These are phyloP conservation scores for Ustilago lituana DNA, from an alignment of 1,284 basidiomycete species.

Conservation along the genomic window DNA sequence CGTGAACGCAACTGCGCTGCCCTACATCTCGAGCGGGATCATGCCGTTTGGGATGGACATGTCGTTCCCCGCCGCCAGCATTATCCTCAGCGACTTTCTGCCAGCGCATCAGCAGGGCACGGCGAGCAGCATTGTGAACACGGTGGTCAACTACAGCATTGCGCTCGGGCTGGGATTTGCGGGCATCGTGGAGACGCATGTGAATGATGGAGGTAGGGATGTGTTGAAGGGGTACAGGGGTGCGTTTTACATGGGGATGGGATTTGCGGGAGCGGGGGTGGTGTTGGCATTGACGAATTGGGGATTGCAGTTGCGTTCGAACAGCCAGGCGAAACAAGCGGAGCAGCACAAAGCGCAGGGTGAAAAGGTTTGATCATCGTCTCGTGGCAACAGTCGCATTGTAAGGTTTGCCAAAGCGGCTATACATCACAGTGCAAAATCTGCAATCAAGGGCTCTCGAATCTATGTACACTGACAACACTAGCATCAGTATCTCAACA, in stretches of 20 bases:
- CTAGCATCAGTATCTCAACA: no score
- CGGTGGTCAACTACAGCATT: conserved; percentile 56
- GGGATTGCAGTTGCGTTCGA: conserved; percentile 14
- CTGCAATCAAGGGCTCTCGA: no score
- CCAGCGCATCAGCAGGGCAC: conserved; percentile 49
- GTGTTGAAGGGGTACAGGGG: conserved; percentile 34
- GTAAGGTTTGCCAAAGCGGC: background rate
- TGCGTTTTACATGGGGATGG: conserved; percentile 47
- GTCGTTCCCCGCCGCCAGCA: conserved; percentile 48
- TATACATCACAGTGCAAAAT: no score
- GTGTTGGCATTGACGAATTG: conserved; percentile 30
- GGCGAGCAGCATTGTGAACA: conserved; percentile 56
- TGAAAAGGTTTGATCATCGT: background rate
- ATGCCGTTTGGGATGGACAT: conserved; percentile 57
- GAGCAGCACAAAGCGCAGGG: background rate
- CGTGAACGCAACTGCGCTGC: conserved; percentile 16
- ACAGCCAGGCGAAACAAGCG: background rate
- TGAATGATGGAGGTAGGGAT: conserved; percentile 34
- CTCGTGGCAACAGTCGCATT: no score
- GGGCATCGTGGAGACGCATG: conserved; percentile 52
- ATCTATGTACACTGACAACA: no score
- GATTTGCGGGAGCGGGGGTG: conserved; percentile 32
- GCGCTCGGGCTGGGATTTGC: conserved; percentile 57
- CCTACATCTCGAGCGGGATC: conserved; percentile 32
- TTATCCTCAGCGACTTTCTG: conserved; percentile 47